Evolutionary conservation across 192 early-diverging fungal species (phyloP).

Genomic region (Backusella psychrophila): DNA sequence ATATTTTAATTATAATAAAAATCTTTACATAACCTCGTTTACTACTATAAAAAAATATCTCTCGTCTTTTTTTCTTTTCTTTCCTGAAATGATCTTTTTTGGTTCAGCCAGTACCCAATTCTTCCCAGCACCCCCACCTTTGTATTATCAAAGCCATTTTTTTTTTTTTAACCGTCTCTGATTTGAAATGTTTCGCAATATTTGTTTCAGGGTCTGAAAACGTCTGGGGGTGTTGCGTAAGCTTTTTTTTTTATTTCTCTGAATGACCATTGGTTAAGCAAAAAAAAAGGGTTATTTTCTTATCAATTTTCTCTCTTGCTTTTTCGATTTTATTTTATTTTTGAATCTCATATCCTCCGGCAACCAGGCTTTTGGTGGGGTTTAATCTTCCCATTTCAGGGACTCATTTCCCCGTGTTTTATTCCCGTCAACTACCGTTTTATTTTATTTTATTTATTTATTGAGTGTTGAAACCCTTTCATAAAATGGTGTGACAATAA

Average conservation of each 20-base stretch:
- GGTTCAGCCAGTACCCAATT: not conserved
- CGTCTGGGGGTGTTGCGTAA: not conserved
- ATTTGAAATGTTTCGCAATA: not conserved
- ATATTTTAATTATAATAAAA: conserved; percentile 5
- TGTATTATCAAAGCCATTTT: not conserved
- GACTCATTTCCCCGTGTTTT: not conserved
- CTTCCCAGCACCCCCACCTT: not conserved
- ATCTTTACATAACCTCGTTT: not conserved
- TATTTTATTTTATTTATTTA: not conserved
- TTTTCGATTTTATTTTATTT: not conserved
- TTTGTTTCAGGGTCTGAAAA: not conserved
- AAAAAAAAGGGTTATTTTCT: not conserved
- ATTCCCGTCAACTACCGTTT: conserved; percentile 1
- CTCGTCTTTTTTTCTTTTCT: not conserved
- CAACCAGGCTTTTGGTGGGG: not conserved
- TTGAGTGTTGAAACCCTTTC: not conserved
- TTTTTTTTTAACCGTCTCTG: not conserved
- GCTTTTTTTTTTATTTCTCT: not conserved
- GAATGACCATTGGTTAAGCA: not conserved
- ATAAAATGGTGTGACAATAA: not conserved
- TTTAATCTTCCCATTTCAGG: not conserved
- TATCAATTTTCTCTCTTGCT: not conserved
- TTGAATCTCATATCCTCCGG: not conserved
- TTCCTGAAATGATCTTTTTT: not conserved
- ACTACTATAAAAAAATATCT: not conserved